These are phyloP conservation scores for Barbarea vulgaris DNA, from an alignment of 345 rosid genomes.

Conservation along the genomic window DNA sequence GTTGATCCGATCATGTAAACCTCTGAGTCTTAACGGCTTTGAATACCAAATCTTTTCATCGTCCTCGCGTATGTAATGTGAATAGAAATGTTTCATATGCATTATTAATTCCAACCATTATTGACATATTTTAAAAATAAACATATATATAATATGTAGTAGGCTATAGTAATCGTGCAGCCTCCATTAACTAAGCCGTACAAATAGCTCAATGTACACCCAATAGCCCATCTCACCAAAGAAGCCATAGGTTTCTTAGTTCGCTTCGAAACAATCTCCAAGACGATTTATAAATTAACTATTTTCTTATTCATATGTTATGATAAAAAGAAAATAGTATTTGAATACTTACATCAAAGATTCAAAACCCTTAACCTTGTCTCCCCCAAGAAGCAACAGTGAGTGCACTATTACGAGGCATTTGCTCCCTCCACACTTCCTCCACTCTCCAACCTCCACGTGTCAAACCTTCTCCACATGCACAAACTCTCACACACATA, in stretches of 20 bases:
- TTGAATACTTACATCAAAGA: slow-evolving; percentile 18
- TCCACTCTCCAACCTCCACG: slow-evolving; percentile 40
- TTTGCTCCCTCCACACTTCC: slow-evolving; percentile 35
- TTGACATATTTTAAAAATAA: not conserved
- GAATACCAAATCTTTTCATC: not conserved
- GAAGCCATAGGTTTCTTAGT: slow-evolving; percentile 40
- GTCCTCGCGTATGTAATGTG: slow-evolving; percentile 1
- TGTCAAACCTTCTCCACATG: slow-evolving; percentile 31
- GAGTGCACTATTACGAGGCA: slow-evolving; percentile 41
- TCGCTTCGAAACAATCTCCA: slow-evolving; percentile 41
- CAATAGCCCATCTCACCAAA: slow-evolving; percentile 27
- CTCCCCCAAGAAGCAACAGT: slow-evolving; percentile 40
- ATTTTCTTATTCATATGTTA: slow-evolving; percentile 10
- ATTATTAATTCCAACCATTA: not conserved
- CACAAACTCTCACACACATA: slow-evolving; percentile 20
- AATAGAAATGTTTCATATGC: not conserved
- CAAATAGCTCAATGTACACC: slow-evolving; percentile 41
- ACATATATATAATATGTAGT: not conserved
- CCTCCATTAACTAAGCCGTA: slow-evolving; percentile 37
- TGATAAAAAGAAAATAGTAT: not conserved
- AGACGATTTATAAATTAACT: slow-evolving; percentile 1
- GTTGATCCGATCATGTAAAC: not conserved
- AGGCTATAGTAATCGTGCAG: slow-evolving; percentile 9
- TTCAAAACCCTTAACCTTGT: slow-evolving; percentile 35
- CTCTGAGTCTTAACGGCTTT: slow-evolving; percentile 11